Base-by-base conservation (phyloP, 495 filamentous ascomycete species). In the Podospora conica region DNA sequence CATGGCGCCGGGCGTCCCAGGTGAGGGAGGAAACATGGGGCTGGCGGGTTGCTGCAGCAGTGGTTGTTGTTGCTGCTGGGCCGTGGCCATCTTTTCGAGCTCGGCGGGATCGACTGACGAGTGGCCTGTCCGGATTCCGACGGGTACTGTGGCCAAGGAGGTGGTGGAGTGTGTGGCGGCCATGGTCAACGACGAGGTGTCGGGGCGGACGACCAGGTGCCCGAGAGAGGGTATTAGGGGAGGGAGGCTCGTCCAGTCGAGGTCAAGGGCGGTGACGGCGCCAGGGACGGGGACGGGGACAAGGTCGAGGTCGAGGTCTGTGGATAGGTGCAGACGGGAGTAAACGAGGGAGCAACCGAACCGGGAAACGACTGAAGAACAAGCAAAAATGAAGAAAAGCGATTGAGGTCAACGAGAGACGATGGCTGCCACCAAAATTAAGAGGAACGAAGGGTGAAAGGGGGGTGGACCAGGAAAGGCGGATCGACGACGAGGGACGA, bases 11-110 rank as follows among this genome's bases (percentile, higher is more conserved):
- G 61, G 25, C 12, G 33, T 24, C 8, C 33, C 40, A 24, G 21
- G 21, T 7, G 59, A 31, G 8, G 29, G 59, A 4, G 29, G 20
- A 10, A 40, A 40, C 23, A 28, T 28, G 18, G 61, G 61, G 18
- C 40, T 27, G 5, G 40, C 40, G 12, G 22, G 61, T 20, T 54
- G 40, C 27, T 76, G 65, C 25, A 23, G 53, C 22, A 62, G 54
- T 3, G n/a, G 53, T 11, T 57, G 66, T 3, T 53, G 61, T 11
- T 53, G 53, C 53, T 20, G 59, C 10, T 64, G 28, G 20, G 40
- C 61, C 27, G 72, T 66, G 55, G 75, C 21, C 31, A 70, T 62
- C 66, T 73, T 74, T 69, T 76, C 75, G 29, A 70, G 63, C 48
- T 76, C 72, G 55, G 58, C 61, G 59, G 69, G 63, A 58, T 68